A percentile compares a stretch with the other conserved stretches of the same genome.
Evolutionary conservation across 106 monocot species (phyloP).

Genomic region (Dendrobium catenatum): DNA sequence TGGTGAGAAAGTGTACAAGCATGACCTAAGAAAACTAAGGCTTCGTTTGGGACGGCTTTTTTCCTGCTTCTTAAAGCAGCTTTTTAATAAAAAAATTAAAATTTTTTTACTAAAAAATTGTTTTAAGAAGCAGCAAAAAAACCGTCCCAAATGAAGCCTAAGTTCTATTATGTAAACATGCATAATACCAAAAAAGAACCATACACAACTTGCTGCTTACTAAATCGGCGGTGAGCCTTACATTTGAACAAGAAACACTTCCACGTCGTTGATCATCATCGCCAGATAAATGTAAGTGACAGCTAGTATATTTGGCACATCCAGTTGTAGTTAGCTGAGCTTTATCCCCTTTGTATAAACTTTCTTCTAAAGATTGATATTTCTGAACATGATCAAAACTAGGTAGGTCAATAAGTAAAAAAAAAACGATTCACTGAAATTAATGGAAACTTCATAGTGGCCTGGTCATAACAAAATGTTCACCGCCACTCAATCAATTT

Average conservation of each 20-base stretch:
- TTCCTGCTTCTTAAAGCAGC: too few relatives aligned
- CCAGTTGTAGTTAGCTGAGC: conserved; percentile 14
- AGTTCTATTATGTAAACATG: background rate
- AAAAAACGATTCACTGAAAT: background rate
- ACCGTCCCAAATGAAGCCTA: background rate
- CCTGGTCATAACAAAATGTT: background rate
- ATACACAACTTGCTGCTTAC: background rate
- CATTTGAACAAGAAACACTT: conserved; percentile 22
- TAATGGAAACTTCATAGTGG: background rate
- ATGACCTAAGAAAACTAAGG: background rate
- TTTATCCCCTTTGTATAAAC: conserved; percentile 6
- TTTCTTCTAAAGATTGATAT: conserved; percentile 8
- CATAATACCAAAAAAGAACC: background rate
- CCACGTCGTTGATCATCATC: conserved; percentile 28
- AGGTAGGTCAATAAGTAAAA: background rate
- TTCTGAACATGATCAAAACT: conserved; percentile 6
- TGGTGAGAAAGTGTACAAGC: background rate
- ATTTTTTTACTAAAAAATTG: too few relatives aligned
- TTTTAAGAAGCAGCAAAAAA: too few relatives aligned
- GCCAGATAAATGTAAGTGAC: conserved; percentile 40
- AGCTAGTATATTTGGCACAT: conserved; percentile 28
- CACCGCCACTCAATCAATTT: background rate
- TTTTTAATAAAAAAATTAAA: too few relatives aligned
- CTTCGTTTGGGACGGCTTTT: too few relatives aligned
- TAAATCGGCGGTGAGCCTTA: conserved; percentile 16